Conservation (phyloP, 768 basidiomycete species). For the Trametes elegans region DNA sequence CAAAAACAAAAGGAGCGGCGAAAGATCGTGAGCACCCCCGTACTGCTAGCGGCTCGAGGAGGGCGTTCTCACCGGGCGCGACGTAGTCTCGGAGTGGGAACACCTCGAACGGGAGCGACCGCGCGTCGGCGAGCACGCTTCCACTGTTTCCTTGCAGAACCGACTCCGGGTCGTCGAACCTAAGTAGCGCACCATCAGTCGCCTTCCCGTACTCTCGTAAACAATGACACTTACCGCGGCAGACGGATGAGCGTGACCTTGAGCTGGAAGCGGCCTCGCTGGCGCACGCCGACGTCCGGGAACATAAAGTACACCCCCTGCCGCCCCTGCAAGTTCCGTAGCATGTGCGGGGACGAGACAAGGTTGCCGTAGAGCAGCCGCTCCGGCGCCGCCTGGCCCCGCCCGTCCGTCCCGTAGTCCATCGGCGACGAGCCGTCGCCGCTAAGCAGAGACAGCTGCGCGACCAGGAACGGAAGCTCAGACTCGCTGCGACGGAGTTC, state of each 20-base stretch:
- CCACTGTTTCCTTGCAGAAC: constrained; percentile 55
- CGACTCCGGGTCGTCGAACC: constrained; percentile 50
- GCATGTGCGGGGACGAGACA: constrained; percentile 76
- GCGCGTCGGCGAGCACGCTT: constrained; percentile 64
- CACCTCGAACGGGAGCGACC: constrained; percentile 78
- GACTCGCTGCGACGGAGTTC: constrained; percentile 53
- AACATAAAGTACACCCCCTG: constrained; percentile 87
- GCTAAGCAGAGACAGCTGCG: constrained; percentile 74
- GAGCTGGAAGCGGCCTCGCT: constrained; percentile 73
- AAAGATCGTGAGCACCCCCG: constrained; percentile 18
- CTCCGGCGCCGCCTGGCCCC: constrained; percentile 44
- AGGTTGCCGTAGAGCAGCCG: constrained; percentile 81
- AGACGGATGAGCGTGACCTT: constrained; percentile 71
- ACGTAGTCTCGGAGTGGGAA: constrained; percentile 69
- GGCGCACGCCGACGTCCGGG: constrained; percentile 85
- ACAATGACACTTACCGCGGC: constrained; percentile 59
- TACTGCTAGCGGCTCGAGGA: not conserved
- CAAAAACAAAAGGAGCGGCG: constrained; percentile 4
- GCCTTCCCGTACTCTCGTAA: not conserved
- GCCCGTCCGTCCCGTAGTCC: constrained; percentile 62
- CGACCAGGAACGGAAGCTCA: constrained; percentile 86
- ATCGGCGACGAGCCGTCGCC: constrained; percentile 62
- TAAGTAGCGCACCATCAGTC: constrained; percentile 24
- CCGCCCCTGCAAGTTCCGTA: constrained; percentile 79
- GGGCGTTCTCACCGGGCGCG: constrained; percentile 65